A percentile compares a stretch with the other conserved stretches of the same genome.
Conservation (phyloP, 257 asterid genomes). For the Ehretia macrophylla region DNA sequence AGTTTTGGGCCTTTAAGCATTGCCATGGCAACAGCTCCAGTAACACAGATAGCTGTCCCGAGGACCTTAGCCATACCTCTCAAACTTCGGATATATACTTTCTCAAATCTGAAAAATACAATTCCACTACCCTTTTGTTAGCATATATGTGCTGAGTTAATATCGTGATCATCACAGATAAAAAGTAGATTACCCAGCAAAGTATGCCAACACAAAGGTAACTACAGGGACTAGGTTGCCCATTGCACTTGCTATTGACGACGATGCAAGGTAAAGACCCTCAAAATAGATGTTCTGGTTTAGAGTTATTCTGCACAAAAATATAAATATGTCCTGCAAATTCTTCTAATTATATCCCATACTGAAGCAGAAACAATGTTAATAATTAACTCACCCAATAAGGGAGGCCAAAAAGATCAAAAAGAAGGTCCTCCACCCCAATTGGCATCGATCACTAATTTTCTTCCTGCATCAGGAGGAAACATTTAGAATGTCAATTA, state of each 20-base stretch:
- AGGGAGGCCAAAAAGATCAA: constrained; percentile 30
- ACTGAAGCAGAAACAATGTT: not conserved
- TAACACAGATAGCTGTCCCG: constrained; percentile 56
- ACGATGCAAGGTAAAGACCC: constrained; percentile 37
- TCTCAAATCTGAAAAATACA: constrained; percentile 43
- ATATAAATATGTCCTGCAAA: not conserved
- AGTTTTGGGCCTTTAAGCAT: constrained; percentile 67
- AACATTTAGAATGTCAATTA: too few species aligned
- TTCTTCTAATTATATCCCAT: not conserved
- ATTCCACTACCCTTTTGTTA: too few species aligned
- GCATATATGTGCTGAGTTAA: too few species aligned
- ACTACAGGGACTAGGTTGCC: constrained; percentile 35
- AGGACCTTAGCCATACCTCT: constrained; percentile 49
- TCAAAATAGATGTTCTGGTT: constrained; percentile 36
- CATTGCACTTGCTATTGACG: constrained; percentile 41
- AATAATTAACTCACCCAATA: constrained; percentile 27
- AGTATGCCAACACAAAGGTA: constrained; percentile 35
- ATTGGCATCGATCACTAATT: constrained; percentile 8
- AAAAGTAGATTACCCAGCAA: constrained; percentile 24
- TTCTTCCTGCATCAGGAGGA: constrained; percentile 13
- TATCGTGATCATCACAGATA: too few species aligned
- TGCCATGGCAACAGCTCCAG: constrained; percentile 64
- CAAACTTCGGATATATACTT: constrained; percentile 31
- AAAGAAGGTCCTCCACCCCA: constrained; percentile 29
- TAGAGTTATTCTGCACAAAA: constrained; percentile 33